A percentile compares a stretch with the other conserved stretches of the same genome.
phyloP scores from a whole-genome alignment of 2,329 filamentous ascomycete species.

The Neofusicoccum sp. region DNA sequence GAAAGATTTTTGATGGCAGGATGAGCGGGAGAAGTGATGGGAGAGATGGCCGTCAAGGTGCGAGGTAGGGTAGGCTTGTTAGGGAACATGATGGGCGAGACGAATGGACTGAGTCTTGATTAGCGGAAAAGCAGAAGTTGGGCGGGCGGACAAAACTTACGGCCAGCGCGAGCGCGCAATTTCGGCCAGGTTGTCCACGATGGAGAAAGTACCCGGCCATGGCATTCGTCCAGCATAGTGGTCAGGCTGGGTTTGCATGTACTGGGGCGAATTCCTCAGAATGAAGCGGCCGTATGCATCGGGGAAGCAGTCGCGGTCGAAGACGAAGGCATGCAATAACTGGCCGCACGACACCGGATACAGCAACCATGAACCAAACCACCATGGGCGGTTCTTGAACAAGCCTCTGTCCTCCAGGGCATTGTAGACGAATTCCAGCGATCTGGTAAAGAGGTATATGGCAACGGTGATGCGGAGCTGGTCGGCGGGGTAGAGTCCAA shows the following conservation, averaged over 20 bases:
- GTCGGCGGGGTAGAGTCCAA: conserved; percentile 73
- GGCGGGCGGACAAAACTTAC: conserved; percentile 49
- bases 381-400: conserved; percentile 70
- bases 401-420: conserved; percentile 71
- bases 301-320: conserved; percentile 56
- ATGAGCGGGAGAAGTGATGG: conserved; percentile 82
- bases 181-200: conserved; percentile 78
- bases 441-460: conserved; percentile 79
- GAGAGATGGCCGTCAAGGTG: conserved; percentile 68
- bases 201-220: conserved; percentile 76
- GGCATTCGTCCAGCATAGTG: conserved; percentile 66
- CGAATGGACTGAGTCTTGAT: conserved; percentile 61
- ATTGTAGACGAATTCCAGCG: conserved; percentile 87
- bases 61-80: conserved; percentile 64
- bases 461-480: conserved; percentile 77
- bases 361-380: conserved; percentile 55
- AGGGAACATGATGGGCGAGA: conserved; percentile 86
- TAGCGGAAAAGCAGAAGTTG: conserved; percentile 23
- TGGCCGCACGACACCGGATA: conserved; percentile 55
- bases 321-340: conserved; percentile 54
- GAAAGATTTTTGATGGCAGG: conserved; percentile 83
- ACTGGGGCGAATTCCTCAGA: conserved; percentile 70
- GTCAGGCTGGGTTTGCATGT: conserved; percentile 72
- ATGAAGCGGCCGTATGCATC: conserved; percentile 67
- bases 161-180: conserved; percentile 86